A percentile compares a stretch with the other conserved stretches of the same genome.
These are phyloP conservation scores for Plasmodium inui DNA, from an alignment of 169 alveolate species.

Conservation along the genomic window DNA sequence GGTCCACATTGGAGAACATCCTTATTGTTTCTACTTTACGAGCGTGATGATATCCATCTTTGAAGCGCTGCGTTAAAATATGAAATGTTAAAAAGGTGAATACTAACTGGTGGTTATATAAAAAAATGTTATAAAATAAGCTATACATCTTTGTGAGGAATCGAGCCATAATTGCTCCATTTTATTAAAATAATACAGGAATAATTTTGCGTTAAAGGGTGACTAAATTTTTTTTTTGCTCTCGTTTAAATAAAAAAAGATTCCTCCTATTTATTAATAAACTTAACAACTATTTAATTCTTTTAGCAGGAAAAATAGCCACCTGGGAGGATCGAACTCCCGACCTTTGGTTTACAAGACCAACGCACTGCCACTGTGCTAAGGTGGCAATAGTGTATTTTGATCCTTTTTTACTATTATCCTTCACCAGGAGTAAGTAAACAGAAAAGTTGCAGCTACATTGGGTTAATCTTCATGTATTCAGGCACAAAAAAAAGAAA, in stretches of 20 bases:
- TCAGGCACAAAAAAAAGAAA: neutral
- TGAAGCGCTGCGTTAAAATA: neutral
- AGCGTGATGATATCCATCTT: neutral
- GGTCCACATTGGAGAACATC: neutral
- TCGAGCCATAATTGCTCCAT: neutral
- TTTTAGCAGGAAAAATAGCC: conserved; percentile 79
- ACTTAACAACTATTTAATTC: no score
- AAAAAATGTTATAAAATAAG: no score
- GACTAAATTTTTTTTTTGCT: no score
- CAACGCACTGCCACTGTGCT: conserved; percentile 94
- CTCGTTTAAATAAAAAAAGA: no score
- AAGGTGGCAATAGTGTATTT: conserved; percentile 84
- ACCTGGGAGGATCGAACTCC: conserved; percentile 94
- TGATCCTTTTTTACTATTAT: neutral
- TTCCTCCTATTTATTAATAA: no score
- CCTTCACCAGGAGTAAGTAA: neutral
- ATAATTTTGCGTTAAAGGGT: neutral
- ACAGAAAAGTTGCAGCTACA: neutral
- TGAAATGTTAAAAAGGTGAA: neutral
- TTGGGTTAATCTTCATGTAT: neutral
- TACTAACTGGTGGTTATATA: neutral
- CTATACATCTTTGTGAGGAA: neutral
- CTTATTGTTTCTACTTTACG: neutral
- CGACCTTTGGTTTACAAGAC: conserved; percentile 94
- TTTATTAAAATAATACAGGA: no score